These are phyloP conservation scores for Bipolaris zeicola DNA, from an alignment of 2,329 filamentous ascomycete species.

Conservation along the genomic window DNA sequence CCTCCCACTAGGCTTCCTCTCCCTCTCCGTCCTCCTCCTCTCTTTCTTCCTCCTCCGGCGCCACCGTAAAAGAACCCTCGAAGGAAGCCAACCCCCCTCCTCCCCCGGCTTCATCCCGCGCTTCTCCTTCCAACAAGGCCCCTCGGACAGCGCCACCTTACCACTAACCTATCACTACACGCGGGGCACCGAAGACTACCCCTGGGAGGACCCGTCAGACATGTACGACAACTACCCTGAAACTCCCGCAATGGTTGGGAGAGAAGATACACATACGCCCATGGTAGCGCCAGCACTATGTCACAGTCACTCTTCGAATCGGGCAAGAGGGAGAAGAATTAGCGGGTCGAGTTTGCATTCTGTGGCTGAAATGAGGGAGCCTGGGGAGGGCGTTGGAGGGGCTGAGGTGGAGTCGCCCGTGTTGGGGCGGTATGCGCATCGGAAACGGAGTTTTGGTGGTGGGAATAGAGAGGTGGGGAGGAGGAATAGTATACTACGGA, in stretches of 20 bases:
- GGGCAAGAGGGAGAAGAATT: constrained; percentile 40
- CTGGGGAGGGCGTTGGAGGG: constrained; percentile 22
- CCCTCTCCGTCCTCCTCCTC: constrained; percentile 49
- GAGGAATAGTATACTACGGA: constrained; percentile 35
- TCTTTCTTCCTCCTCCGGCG: constrained; percentile 38
- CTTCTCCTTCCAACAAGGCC: constrained; percentile 42
- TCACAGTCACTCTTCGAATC: constrained; percentile 44
- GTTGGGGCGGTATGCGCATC: constrained; percentile 16
- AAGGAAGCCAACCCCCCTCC: constrained; percentile 38
- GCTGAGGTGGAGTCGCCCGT: constrained; percentile 27
- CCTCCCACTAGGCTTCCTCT: constrained; percentile 63
- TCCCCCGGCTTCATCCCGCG: constrained; percentile 46
- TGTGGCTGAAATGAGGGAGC: constrained; percentile 41
- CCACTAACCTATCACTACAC: constrained; percentile 27
- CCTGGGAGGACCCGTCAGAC: constrained; percentile 37
- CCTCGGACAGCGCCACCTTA: neutral
- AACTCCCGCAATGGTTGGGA: constrained; percentile 18
- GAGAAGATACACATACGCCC: constrained; percentile 25
- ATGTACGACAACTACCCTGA: constrained; percentile 12
- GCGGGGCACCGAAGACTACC: constrained; percentile 21
- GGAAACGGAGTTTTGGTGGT: neutral
- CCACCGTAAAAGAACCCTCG: constrained; percentile 24
- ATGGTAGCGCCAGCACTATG: constrained; percentile 34
- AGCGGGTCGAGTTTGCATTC: constrained; percentile 41
- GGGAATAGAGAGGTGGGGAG: constrained; percentile 2